phyloP scores from a whole-genome alignment of 2,329 filamentous ascomycete genomes.

The Podosphaera aphanis region DNA sequence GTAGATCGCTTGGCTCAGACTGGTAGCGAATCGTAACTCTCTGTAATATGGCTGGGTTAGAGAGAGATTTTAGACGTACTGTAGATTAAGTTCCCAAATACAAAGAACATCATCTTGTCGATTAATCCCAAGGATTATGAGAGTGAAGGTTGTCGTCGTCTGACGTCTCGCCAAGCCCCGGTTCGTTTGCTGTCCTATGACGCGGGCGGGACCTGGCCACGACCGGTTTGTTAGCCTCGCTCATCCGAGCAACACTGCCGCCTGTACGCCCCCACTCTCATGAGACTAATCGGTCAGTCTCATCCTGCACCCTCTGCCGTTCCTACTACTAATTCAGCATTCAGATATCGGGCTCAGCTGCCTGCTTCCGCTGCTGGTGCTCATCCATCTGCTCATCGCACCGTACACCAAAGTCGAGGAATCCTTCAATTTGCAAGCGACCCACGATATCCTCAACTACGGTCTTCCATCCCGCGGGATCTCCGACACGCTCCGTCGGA shows the following conservation, averaged over 20 bases:
- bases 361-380: conserved; percentile 36
- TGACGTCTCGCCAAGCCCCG: no score
- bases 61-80: conserved; percentile 21
- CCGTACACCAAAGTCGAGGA: conserved; percentile 97
- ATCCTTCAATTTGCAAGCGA: conserved; percentile 89
- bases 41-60: background rate
- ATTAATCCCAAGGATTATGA: background rate
- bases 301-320: no score
- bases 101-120: conserved; percentile 44
- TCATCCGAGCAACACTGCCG: no score
- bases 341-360: conserved; percentile 26
- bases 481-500: conserved; percentile 27
- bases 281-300: conserved; percentile 11
- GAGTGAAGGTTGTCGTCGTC: no score
- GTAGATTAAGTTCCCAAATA: conserved; percentile 48
- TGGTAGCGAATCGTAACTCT: no score
- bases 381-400: conserved; percentile 47
- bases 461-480: conserved; percentile 42
- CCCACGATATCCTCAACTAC: conserved; percentile 69
- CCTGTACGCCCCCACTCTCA: conserved; percentile 2
- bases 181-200: no score
- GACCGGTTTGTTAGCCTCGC: no score
- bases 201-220: no score
- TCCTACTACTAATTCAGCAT: background rate
- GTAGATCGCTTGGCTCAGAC: no score